A percentile compares a stretch with the other conserved stretches of the same genome.
These are phyloP conservation scores for Kurtzmaniella cleridarum DNA, from an alignment of 805 yeast genomes.

Conservation along the genomic window DNA sequence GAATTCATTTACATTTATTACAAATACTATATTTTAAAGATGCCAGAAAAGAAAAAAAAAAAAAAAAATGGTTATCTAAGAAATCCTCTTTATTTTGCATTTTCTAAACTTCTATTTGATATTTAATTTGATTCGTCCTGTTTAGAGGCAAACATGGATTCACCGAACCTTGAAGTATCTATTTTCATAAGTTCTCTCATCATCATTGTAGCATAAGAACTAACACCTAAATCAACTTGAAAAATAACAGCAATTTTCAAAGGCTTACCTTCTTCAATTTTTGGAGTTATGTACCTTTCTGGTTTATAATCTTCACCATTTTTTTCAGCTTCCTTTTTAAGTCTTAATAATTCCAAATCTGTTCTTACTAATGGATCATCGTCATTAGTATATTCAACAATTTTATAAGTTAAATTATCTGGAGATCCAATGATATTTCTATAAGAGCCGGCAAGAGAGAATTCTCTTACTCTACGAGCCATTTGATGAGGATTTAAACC, in stretches of 20 bases:
- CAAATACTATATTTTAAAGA: too few relatives aligned
- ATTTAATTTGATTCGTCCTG: too few relatives aligned
- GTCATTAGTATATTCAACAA: constrained; percentile 57
- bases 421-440: constrained; percentile 70
- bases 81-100: too few relatives aligned
- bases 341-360: constrained; percentile 50
- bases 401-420: constrained; percentile 51
- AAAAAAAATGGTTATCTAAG: too few relatives aligned
- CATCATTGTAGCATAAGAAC: constrained; percentile 98
- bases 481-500: constrained; percentile 79
- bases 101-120: too few relatives aligned
- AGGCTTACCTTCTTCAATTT: constrained; percentile 29
- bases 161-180: constrained; percentile 48
- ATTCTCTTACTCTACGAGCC: constrained; percentile 82
- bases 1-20: too few relatives aligned
- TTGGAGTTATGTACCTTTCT: constrained; percentile 23
- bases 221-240: constrained; percentile 71
- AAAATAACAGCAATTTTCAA: constrained; percentile 64
- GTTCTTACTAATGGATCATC: constrained; percentile 72
- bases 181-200: constrained; percentile 82
- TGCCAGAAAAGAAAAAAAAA: too few relatives aligned
- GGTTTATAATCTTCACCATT: constrained; percentile 11
- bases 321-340: constrained; percentile 13
- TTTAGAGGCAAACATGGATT: neutral
- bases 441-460: constrained; percentile 88